Conservation (phyloP, 768 basidiomycete species). For the Suillus luteus region DNA sequence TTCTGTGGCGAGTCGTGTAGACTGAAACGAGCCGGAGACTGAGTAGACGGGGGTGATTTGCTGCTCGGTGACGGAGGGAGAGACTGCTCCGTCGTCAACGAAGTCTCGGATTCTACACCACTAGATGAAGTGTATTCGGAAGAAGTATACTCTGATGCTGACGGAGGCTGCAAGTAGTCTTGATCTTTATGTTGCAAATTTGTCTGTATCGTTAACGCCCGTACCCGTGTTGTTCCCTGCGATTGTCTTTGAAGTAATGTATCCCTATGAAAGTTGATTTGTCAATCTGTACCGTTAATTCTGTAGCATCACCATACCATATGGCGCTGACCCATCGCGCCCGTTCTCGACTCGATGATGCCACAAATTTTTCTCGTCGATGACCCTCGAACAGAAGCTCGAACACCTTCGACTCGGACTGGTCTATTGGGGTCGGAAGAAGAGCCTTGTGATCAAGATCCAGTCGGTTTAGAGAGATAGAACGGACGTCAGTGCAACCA, state of each 20-base stretch:
- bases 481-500: conserved; percentile 64
- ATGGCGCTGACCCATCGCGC: conserved; percentile 76
- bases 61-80: conserved; percentile 29
- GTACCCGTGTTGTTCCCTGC: conserved; percentile 2
- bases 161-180: conserved; percentile 13
- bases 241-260: conserved; percentile 39
- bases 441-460: conserved; percentile 44
- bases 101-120: conserved; percentile 16
- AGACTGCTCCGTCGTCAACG: conserved; percentile 8
- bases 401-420: conserved; percentile 55
- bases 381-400: conserved; percentile 62
- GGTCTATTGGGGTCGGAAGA: conserved; percentile 39
- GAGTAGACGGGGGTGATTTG: conserved; percentile 27
- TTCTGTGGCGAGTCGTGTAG: background rate
- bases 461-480: conserved; percentile 47
- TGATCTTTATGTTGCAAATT: conserved; percentile 14
- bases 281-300: background rate
- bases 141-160: conserved; percentile 20
- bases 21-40: conserved; percentile 13
- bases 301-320: conserved; percentile 47
- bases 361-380: conserved; percentile 61
- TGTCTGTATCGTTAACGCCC: conserved; percentile 21
- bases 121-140: conserved; percentile 34
- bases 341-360: conserved; percentile 58
- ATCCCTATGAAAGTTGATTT: conserved; percentile 48